Conservation (phyloP, 2,329 filamentous ascomycete genomes). For the Neopestalotiopsis clavispora region DNA sequence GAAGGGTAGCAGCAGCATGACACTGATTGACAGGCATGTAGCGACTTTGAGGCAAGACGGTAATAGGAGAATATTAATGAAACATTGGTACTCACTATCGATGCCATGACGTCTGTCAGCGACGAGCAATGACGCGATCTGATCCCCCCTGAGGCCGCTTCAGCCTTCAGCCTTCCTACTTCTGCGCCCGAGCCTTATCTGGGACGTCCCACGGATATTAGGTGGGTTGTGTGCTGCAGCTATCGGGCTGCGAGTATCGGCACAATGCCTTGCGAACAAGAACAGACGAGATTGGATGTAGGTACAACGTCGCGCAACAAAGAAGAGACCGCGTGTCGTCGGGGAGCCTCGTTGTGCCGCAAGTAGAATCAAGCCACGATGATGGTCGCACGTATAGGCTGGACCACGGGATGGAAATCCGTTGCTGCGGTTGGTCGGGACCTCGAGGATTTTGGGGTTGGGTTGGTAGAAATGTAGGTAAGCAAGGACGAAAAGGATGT, state of each 20-base stretch:
- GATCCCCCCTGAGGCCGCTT: background rate
- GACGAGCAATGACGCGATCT: conserved; percentile 8
- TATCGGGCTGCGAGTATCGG: background rate
- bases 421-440: conserved; percentile 13
- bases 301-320: background rate
- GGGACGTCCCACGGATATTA: background rate
- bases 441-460: background rate
- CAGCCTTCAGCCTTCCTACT: background rate
- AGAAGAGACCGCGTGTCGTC: conserved; percentile 1
- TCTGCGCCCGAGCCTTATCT: conserved; percentile 1
- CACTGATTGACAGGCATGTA: conserved; percentile 2
- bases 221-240: background rate
- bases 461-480: background rate
- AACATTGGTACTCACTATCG: conserved; percentile 35
- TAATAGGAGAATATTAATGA: conserved; percentile 18
- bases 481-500: background rate
- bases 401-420: conserved; percentile 10
- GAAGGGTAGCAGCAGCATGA: background rate
- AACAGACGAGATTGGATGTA: background rate
- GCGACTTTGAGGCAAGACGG: conserved; percentile 13
- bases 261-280: background rate
- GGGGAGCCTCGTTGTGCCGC: background rate
- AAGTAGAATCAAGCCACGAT: conserved; percentile 11
- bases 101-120: conserved; percentile 35
- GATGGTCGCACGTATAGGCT: conserved; percentile 5